These are phyloP conservation scores for Calonectria crousiana DNA, from an alignment of 2,329 filamentous ascomycete genomes.

Conservation along the genomic window DNA sequence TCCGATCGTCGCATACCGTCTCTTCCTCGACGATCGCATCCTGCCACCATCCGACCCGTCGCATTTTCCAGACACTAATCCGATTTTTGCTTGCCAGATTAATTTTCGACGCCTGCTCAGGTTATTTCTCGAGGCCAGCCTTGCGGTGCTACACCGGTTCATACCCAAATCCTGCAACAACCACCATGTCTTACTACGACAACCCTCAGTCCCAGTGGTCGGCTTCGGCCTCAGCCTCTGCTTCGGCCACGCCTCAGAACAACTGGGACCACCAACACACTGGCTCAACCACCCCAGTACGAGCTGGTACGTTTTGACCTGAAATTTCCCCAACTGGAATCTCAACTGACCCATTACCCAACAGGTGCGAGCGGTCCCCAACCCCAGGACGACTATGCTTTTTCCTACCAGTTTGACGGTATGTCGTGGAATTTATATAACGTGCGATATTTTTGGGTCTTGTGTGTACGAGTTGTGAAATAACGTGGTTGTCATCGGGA, in stretches of 20 bases:
- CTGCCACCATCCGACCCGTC: constrained; percentile 16
- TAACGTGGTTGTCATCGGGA: background rate
- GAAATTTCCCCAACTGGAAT: background rate
- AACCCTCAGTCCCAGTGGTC: constrained; percentile 58
- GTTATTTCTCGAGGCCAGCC: constrained; percentile 23
- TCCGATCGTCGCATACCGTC: constrained; percentile 30
- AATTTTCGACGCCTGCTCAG: constrained; percentile 27
- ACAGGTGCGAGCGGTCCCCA: constrained; percentile 81
- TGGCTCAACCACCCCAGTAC: constrained; percentile 54
- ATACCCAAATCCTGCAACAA: constrained; percentile 22
- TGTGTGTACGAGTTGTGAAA: background rate
- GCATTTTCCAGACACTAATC: constrained; percentile 32
- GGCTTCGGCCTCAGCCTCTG: constrained; percentile 33
- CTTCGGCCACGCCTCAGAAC: constrained; percentile 47
- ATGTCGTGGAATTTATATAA: constrained; percentile 55
- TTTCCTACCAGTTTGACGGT: constrained; percentile 92
- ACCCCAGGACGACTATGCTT: constrained; percentile 82
- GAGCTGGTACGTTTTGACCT: constrained; percentile 49
- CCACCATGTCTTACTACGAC: constrained; percentile 60
- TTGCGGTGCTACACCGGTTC: constrained; percentile 33
- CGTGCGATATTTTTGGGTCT: background rate
- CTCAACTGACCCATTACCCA: constrained; percentile 23
- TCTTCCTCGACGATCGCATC: constrained; percentile 27
- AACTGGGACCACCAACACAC: constrained; percentile 59
- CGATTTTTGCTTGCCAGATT: constrained; percentile 27